phyloP scores from a whole-genome alignment of 1,139 yeast genomes.

The Sugiyamaella grinbergsii region DNA sequence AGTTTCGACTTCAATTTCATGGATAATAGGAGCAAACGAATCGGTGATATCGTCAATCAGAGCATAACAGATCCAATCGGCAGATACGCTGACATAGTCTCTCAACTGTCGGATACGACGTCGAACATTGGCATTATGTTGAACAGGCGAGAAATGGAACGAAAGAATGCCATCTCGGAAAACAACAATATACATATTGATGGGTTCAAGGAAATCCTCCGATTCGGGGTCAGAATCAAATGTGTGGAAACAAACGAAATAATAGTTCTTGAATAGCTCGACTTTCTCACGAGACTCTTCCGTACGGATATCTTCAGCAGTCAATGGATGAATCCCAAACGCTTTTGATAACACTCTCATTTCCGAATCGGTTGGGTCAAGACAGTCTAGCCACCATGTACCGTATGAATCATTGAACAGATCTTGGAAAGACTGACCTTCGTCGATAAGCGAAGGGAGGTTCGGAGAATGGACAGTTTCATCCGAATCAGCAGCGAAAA shows the following conservation, averaged over 20 bases:
- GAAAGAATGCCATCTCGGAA: conserved; percentile 81
- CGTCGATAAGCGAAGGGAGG: conserved; percentile 68
- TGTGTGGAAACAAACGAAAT: conserved; percentile 89
- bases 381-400: conserved; percentile 81
- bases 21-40: conserved; percentile 88
- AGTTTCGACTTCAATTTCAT: conserved; percentile 84
- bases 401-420: conserved; percentile 65
- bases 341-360: conserved; percentile 89
- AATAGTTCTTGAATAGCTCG: conserved; percentile 84
- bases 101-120: conserved; percentile 88
- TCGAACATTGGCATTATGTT: conserved; percentile 84
- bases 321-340: conserved; percentile 91
- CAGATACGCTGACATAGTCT: conserved; percentile 81
- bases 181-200: conserved; percentile 84
- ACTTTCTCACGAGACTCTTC: conserved; percentile 96
- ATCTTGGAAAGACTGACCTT: conserved; percentile 64
- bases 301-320: conserved; percentile 90
- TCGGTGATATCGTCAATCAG: conserved; percentile 92
- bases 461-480: conserved; percentile 91
- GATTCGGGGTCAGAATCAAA: conserved; percentile 70
- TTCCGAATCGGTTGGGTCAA: conserved; percentile 92
- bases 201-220: conserved; percentile 82
- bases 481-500: conserved; percentile 77
- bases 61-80: conserved; percentile 95
- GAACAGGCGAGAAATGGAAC: conserved; percentile 81